Conservation (phyloP, 768 basidiomycete species). For the Termitomyces heimii region DNA sequence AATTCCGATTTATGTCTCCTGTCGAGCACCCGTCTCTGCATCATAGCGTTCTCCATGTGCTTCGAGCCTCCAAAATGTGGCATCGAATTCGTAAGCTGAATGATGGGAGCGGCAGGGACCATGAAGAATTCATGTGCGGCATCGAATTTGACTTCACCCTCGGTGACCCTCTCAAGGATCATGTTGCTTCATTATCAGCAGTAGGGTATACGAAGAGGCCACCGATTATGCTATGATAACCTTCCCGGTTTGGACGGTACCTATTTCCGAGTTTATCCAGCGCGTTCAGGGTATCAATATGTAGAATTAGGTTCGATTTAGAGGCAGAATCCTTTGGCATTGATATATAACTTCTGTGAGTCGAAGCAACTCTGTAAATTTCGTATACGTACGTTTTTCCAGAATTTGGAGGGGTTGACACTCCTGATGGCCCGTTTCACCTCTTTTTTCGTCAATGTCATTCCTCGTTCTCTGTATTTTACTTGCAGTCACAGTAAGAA, state of each 20-base stretch:
- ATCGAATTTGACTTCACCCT: neutral
- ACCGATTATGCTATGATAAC: neutral
- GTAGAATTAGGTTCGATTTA: neutral
- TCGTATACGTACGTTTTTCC: too few species aligned
- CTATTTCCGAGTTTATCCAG: neutral
- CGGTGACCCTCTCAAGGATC: neutral
- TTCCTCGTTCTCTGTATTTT: neutral
- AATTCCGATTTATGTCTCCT: neutral
- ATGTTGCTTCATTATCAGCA: neutral
- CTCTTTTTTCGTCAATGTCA: neutral
- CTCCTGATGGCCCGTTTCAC: too few species aligned
- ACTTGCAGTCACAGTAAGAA: too few species aligned
- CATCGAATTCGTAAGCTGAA: neutral
- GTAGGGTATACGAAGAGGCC: neutral
- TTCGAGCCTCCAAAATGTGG: too few species aligned
- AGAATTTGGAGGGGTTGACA: too few species aligned
- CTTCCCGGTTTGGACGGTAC: neutral
- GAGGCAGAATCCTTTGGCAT: neutral
- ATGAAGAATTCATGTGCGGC: neutral
- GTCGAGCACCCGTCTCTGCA: neutral
- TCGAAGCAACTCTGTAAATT: neutral
- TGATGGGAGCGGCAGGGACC: neutral
- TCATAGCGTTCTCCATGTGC: neutral
- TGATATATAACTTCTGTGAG: too few species aligned
- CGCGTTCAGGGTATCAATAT: neutral